A percentile compares a stretch with the other conserved stretches of the same genome.
phyloP scores from a whole-genome alignment of 305 asterid genomes.

The Plantago coronopus region DNA sequence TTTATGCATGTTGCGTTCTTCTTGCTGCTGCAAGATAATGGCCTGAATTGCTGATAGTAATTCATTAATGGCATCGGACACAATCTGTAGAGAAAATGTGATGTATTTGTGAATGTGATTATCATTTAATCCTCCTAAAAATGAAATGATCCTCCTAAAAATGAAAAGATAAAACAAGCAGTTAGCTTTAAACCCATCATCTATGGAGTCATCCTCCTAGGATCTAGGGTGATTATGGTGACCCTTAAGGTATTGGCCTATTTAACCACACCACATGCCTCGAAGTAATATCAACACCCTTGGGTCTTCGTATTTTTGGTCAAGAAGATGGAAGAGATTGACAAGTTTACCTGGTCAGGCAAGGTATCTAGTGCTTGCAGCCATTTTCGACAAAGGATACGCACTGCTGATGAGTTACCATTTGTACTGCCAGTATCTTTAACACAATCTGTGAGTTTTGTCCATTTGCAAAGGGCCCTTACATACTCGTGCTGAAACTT shows the following conservation, averaged over 20 bases:
- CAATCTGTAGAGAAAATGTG: conserved; percentile 41
- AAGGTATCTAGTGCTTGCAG: conserved; percentile 45
- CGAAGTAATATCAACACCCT: no score
- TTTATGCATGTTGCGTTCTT: conserved; percentile 46
- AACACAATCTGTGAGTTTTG: conserved; percentile 37
- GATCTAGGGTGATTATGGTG: no score
- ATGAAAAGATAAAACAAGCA: background rate
- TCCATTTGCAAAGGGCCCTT: conserved; percentile 54
- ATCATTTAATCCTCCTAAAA: background rate
- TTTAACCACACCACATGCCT: no score
- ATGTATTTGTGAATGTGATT: background rate
- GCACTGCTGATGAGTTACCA: conserved; percentile 34
- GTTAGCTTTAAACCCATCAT: background rate
- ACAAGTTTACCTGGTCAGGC: conserved; percentile 56
- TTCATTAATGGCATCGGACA: conserved; percentile 59
- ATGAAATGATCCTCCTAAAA: background rate
- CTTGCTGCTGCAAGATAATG: conserved; percentile 63
- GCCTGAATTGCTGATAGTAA: conserved; percentile 48
- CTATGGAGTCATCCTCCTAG: no score
- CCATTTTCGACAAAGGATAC: conserved; percentile 49
- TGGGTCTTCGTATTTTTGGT: no score
- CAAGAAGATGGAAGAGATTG: background rate
- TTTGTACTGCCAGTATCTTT: conserved; percentile 29
- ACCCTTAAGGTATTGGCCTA: no score
- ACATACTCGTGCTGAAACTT: conserved; percentile 65